Base-by-base conservation (phyloP, 2,329 filamentous ascomycete species). In the Claviceps pusilla region DNA sequence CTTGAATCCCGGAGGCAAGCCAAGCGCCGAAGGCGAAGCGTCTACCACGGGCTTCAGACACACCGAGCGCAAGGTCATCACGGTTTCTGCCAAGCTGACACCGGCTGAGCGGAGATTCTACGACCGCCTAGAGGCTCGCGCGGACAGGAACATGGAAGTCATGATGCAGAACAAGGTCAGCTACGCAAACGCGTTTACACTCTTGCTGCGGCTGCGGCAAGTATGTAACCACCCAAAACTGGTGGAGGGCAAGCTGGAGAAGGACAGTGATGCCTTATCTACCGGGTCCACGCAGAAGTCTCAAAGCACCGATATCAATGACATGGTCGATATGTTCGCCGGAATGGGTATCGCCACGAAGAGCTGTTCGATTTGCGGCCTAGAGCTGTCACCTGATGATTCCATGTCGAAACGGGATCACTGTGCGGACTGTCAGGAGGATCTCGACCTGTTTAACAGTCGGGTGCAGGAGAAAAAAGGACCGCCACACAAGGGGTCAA, bases 151-250 rank as follows among this genome's bases (percentile, higher is more conserved):
- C 62, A 78, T 98, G 51, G 83, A 94, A 62, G 80, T 83, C 66
- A 94, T 97, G 86, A 90, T 95, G 83, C 81, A 79, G 51, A 83
- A 81, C 7, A 82, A 87, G 64, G 73, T 90, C 53, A 94, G 89
- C 71, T 97, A 97, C 65, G 91, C 94, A 56, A 94, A 89, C 62
- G 93, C 93, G 19, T 80, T 98, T 64, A 90, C 95, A 12, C 73
- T 98, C 57, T 79, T 98, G n/a, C 73, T 98, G 54, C 84, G 93
- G 43, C 75, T 98, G 57, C 80, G 93, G 56, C 93, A 98, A 68
- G 87, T 89, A 24, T 98, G 93, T 68, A 95, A 98, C 64, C 93
- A 98, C 66, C 89, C 90, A 0, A 84, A 89, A 59, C 76, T 98
- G 48, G 85, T 95, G 12, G 87, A 88, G 59, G 84, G 84, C 58